Percentiles rank a stretch among this genome's conserved stretches.
Conservation (phyloP, 805 yeast genomes). For the Yamadazyma sp. region DNA sequence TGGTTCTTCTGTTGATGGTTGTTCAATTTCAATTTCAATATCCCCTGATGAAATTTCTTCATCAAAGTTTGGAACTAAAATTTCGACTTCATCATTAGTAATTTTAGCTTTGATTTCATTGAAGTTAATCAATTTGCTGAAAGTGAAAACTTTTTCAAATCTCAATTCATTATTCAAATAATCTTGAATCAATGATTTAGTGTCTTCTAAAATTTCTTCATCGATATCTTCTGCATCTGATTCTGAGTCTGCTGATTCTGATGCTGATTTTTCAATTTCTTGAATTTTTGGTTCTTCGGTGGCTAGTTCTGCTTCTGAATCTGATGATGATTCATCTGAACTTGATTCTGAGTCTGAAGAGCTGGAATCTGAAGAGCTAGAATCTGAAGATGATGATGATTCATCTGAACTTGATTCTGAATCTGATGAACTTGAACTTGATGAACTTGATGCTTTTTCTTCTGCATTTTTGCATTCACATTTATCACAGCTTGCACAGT, state of each 20-base stretch:
- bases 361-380: constrained; percentile 15
- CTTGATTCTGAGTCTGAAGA: constrained; percentile 12
- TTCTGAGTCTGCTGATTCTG: constrained; percentile 9
- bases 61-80: constrained; percentile 36
- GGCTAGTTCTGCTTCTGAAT: constrained; percentile 9
- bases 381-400: constrained; percentile 16
- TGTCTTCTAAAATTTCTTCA: constrained; percentile 41
- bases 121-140: constrained; percentile 36
- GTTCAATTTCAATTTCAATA: constrained; percentile 23
- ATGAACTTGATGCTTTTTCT: constrained; percentile 8
- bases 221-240: constrained; percentile 20
- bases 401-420: constrained; percentile 14
- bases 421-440: constrained; percentile 2
- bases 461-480: constrained; percentile 12
- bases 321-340: constrained; percentile 3
- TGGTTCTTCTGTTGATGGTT: constrained; percentile 2
- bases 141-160: constrained; percentile 42
- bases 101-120: constrained; percentile 38
- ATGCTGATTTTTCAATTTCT: constrained; percentile 6
- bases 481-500: constrained; percentile 5
- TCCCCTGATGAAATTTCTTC: constrained; percentile 19
- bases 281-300: constrained; percentile 5
- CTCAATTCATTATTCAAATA: constrained; percentile 34
- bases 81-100: constrained; percentile 38
- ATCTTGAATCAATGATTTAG: constrained; percentile 34